Base-by-base conservation (phyloP, 2,329 filamentous ascomycete genomes). In the Botrytis byssoidea region DNA sequence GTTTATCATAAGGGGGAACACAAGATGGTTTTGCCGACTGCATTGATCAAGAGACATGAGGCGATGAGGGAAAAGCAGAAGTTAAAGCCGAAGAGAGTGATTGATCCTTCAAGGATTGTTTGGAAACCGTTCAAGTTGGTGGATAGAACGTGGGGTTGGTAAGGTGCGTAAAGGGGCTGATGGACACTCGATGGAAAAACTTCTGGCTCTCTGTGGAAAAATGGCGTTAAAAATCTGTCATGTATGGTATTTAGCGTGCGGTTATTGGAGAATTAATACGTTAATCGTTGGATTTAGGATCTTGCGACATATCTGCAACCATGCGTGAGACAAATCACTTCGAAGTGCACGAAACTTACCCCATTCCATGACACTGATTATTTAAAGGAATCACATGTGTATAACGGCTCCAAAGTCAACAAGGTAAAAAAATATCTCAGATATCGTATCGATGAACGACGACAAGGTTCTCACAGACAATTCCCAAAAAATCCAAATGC, bases 121-220 rank as follows among this genome's bases (percentile, higher is more conserved):
- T 99, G 96, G 96, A 96, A 96, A 0, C 93, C 98, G 0, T 98
- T 98, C 81, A 95, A 92, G 40, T 95, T 95, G 1, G 93, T 92
- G 22, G 93, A 90, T 78, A 88, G 95, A 78, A 98, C 95, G 20
- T 98, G 96, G 96, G 97, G 95, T 75, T 98, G 95, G 95, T 98
- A 85, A 77, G 40, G 8, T 37, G 32, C 6, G 22, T 2, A n/a
- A 44, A 48, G 63, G 42, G n/a, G 42, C 9, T 3, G 18, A 46
- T 29, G 42, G 10, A 12, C 20, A 7, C 63, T 22, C 8, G 59
- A 59, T 42, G n/a, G 59, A 32, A 35, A 48, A 32, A 12, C 25
- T 60, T 16, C 22, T 32, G 42, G n/a, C 18, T 46, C 16, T n/a
- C 16, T 37, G 16, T 51, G 37, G 57, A 14, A 16, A 8, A 59